These are phyloP conservation scores for Hymenoscyphus scutula DNA, from an alignment of 2,329 filamentous ascomycete species.

Conservation along the genomic window DNA sequence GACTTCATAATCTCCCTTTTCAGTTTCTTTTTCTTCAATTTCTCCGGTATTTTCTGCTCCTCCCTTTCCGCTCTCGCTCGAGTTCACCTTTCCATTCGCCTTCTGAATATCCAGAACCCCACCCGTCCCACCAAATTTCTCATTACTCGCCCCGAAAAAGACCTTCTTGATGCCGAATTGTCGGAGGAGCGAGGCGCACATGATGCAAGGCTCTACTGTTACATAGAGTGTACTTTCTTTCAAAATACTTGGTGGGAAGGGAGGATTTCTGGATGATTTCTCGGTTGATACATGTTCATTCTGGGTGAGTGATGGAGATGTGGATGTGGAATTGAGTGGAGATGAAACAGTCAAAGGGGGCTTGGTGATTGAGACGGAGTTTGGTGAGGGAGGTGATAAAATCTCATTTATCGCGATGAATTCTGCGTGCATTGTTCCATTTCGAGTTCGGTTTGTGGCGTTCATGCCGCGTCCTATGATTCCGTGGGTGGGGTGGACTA, in stretches of 20 bases:
- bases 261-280: not conserved
- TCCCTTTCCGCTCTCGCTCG: constrained; percentile 27
- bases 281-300: not conserved
- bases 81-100: constrained; percentile 23
- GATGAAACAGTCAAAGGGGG: not conserved
- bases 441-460: constrained; percentile 85
- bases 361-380: constrained; percentile 31
- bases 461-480: constrained; percentile 94
- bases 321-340: no score
- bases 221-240: constrained; percentile 80
- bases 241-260: constrained; percentile 46
- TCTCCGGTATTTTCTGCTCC: not conserved
- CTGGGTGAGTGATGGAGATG: not conserved
- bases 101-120: constrained; percentile 83
- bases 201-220: constrained; percentile 97
- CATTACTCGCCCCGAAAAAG: constrained; percentile 93
- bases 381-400: constrained; percentile 45
- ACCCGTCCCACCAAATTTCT: constrained; percentile 94
- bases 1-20: constrained; percentile 77
- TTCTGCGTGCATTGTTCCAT: constrained; percentile 93
- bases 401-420: constrained; percentile 79
- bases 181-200: constrained; percentile 91
- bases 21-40: constrained; percentile 42
- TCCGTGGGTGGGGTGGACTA: constrained; percentile 66
- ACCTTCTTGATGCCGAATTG: constrained; percentile 87